Evolutionary conservation across 495 filamentous ascomycete species (phyloP).

Genomic region (Aspergillus indologenus): DNA sequence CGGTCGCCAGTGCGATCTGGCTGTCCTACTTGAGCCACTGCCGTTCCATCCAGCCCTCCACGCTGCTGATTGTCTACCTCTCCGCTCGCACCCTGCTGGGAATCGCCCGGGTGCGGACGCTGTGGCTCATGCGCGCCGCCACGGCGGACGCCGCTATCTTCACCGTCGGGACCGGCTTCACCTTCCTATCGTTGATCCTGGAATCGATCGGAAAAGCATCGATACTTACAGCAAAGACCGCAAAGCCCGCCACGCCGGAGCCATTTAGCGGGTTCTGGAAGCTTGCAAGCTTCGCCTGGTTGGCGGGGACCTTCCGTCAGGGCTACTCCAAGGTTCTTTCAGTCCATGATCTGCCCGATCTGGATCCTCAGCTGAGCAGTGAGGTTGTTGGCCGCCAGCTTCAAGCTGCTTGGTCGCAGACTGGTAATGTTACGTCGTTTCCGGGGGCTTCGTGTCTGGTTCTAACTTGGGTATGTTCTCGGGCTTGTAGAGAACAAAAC

Average conservation of each 20-base stretch:
- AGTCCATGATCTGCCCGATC: conserved; percentile 9
- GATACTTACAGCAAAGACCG: not conserved
- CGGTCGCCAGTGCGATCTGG: not conserved
- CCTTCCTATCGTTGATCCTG: not conserved
- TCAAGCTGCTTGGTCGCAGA: not conserved
- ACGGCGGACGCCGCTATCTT: not conserved
- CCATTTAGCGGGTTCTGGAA: conserved; percentile 11
- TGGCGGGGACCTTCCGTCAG: conserved; percentile 2
- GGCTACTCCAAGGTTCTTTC: conserved; percentile 6
- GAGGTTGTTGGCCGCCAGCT: not conserved
- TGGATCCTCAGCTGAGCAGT: conserved; percentile 6
- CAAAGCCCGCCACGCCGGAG: conserved; percentile 4
- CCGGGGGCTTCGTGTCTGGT: too few species aligned
- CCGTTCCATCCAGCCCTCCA: conserved; percentile 8
- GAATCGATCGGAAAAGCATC: conserved; percentile 7
- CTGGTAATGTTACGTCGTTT: not conserved
- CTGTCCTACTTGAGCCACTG: conserved; percentile 9
- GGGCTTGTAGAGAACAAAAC: not conserved
- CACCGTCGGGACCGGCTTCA: not conserved
- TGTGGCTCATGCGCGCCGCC: conserved; percentile 4
- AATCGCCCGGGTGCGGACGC: conserved; percentile 6
- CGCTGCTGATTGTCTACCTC: conserved; percentile 5
- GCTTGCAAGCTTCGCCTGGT: conserved; percentile 5
- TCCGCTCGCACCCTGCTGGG: conserved; percentile 1
- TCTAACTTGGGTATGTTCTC: not conserved